Conservation (phyloP, 352 stramenopile species). For the Phytophthora pini region DNA sequence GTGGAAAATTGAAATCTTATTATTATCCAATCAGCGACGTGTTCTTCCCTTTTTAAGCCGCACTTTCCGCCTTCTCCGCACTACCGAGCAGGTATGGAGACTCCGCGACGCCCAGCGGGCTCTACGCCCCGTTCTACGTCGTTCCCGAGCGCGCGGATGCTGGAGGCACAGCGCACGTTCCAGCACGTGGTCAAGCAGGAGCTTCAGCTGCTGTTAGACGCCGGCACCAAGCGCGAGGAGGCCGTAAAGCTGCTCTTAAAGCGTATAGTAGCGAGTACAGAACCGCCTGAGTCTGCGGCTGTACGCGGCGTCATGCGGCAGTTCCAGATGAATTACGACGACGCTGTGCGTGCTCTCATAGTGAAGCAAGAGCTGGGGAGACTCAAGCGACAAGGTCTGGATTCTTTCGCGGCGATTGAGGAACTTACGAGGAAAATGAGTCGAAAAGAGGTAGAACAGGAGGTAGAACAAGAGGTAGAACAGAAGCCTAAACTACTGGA, state of each 20-base stretch:
- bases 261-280: slow-evolving; percentile 75
- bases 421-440: slow-evolving; percentile 86
- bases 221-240: slow-evolving; percentile 65
- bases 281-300: slow-evolving; percentile 62
- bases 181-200: slow-evolving; percentile 84
- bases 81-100: slow-evolving; percentile 23
- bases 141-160: slow-evolving; percentile 48
- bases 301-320: slow-evolving; percentile 83
- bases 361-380: slow-evolving; percentile 88
- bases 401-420: slow-evolving; percentile 87
- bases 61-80: slow-evolving; percentile 39
- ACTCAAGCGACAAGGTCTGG: slow-evolving; percentile 76
- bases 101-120: slow-evolving; percentile 29
- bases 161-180: slow-evolving; percentile 75
- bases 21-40: slow-evolving; percentile 18
- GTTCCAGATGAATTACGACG: slow-evolving; percentile 90
- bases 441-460: slow-evolving; percentile 13
- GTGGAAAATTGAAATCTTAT: slow-evolving; percentile 19
- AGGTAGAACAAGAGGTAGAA: slow-evolving; percentile 7
- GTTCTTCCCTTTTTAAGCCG: slow-evolving; percentile 7
- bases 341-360: slow-evolving; percentile 83
- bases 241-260: slow-evolving; percentile 77
- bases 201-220: slow-evolving; percentile 66
- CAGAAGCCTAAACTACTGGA: slow-evolving; percentile 2
- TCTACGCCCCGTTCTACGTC: slow-evolving; percentile 1